phyloP scores from a whole-genome alignment of 2,329 filamentous ascomycete genomes.

The Calonectria naviculata region DNA sequence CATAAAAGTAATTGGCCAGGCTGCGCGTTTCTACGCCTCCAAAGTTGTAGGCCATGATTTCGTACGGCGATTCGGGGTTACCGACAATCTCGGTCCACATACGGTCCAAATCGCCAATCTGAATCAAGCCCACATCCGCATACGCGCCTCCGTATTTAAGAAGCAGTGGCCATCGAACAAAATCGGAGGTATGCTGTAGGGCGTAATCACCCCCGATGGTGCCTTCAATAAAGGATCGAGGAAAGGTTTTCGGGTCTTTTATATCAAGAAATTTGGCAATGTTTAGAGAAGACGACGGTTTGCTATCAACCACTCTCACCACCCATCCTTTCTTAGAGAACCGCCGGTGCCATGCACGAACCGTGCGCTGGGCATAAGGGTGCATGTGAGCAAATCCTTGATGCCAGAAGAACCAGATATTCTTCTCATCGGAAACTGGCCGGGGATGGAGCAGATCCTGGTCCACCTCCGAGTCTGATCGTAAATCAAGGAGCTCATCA shows the following conservation, averaged over 20 bases:
- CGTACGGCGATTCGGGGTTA: background rate
- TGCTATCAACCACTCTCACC: background rate
- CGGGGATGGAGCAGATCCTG: background rate
- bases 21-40: background rate
- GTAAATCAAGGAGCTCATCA: background rate
- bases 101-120: conserved; percentile 7
- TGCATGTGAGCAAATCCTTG: conserved; percentile 3
- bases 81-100: background rate
- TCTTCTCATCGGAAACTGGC: background rate
- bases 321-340: conserved; percentile 1
- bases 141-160: conserved; percentile 7
- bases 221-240: background rate
- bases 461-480: conserved; percentile 3
- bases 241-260: background rate
- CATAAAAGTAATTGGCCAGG: background rate
- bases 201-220: background rate
- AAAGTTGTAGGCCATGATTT: background rate
- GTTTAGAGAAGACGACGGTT: background rate
- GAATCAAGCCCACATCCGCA: background rate
- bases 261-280: background rate
- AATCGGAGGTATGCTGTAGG: background rate
- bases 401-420: conserved; percentile 11
- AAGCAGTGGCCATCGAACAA: conserved; percentile 3
- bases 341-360: background rate
- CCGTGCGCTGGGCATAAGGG: conserved; percentile 5